Evolutionary conservation across 2,329 filamentous ascomycete genomes (phyloP).

Genomic region (Metarhizium rileyi): DNA sequence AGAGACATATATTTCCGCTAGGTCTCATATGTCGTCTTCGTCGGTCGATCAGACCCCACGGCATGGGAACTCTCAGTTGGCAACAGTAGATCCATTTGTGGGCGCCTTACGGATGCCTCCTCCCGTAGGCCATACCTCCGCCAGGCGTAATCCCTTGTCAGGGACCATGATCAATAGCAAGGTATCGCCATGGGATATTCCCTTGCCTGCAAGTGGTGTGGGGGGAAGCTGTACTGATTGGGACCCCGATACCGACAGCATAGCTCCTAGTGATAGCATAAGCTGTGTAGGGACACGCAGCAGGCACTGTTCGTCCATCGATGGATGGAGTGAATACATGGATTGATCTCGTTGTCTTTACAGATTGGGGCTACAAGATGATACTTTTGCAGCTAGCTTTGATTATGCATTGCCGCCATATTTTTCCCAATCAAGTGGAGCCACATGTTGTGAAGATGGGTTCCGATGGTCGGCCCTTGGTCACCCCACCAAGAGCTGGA

Average conservation of each 20-base stretch:
- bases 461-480: constrained; percentile 7
- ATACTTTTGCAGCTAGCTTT: no score
- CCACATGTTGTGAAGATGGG: no score
- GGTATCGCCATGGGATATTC: constrained; percentile 23
- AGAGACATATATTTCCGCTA: constrained; percentile 2
- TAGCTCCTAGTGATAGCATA: constrained; percentile 53
- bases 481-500: neutral
- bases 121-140: neutral
- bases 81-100: neutral
- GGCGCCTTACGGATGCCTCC: neutral
- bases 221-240: constrained; percentile 31
- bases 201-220: constrained; percentile 31
- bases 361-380: neutral
- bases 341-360: neutral
- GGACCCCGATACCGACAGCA: constrained; percentile 41
- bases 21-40: neutral
- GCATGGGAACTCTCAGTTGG: neutral
- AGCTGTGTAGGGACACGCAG: constrained; percentile 43
- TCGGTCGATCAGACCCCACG: neutral
- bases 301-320: constrained; percentile 8
- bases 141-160: constrained; percentile 21
- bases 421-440: no score
- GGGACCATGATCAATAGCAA: constrained; percentile 11
- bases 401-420: no score
- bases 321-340: neutral